Percentiles rank a stretch among this genome's conserved stretches.
Conservation (phyloP, 768 basidiomycete species). For the Xerocomellus amylosporus region DNA sequence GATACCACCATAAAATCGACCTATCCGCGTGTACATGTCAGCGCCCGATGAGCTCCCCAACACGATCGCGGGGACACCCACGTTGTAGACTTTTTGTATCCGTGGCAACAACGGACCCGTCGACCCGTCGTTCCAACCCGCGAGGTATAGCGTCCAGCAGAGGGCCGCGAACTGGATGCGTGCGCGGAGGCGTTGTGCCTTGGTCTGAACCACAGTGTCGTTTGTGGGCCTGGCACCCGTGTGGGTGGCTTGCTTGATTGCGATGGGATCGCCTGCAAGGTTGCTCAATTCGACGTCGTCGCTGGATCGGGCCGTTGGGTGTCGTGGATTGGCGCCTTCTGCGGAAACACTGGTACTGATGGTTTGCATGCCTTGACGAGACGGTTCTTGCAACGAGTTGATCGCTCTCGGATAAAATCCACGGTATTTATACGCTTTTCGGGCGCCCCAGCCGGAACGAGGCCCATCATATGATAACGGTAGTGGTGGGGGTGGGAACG, state of each 20-base stretch:
- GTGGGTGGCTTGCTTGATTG: neutral
- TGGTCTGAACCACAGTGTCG: conserved; percentile 10
- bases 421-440: neutral
- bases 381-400: neutral
- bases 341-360: neutral
- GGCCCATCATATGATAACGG: too few relatives aligned
- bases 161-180: conserved; percentile 34
- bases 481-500: too few relatives aligned
- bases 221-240: too few relatives aligned
- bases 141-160: conserved; percentile 35
- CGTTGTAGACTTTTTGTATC: too few relatives aligned
- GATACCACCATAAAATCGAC: conserved; percentile 41
- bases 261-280: neutral
- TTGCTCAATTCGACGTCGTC: conserved; percentile 7
- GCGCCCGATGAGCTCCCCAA: neutral
- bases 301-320: neutral
- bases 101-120: conserved; percentile 39
- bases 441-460: too few relatives aligned
- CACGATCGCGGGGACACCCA: conserved; percentile 10
- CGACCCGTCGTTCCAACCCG: conserved; percentile 40
- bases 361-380: conserved; percentile 13
- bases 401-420: neutral
- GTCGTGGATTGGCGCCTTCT: conserved; percentile 10
- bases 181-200: conserved; percentile 20
- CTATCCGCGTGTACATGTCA: conserved; percentile 20